Percentiles rank a stretch among this genome's conserved stretches.
These are phyloP conservation scores for Neonectria neomacrospora DNA, from an alignment of 2,329 filamentous ascomycete species.

Conservation along the genomic window DNA sequence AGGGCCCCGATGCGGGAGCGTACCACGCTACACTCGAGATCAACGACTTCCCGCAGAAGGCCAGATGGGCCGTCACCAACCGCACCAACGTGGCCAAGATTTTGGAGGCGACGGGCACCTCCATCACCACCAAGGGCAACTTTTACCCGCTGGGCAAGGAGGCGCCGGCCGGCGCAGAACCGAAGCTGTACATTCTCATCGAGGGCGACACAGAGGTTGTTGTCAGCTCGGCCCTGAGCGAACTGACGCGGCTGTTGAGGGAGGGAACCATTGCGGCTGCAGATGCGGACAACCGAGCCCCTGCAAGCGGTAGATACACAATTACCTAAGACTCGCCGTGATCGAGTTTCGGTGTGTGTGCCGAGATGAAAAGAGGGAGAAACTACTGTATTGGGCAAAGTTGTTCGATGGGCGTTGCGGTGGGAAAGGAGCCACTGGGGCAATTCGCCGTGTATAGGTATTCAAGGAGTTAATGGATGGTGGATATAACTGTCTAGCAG, in stretches of 20 bases:
- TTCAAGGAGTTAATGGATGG: slow-evolving; percentile 16
- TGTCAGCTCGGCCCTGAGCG: slow-evolving; percentile 89
- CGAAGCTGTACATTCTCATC: slow-evolving; percentile 98
- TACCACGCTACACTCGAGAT: slow-evolving; percentile 98
- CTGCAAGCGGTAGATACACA: slow-evolving; percentile 84
- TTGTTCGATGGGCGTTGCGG: slow-evolving; percentile 27
- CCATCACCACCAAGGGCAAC: slow-evolving; percentile 96
- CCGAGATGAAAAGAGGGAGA: not conserved
- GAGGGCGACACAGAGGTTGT: slow-evolving; percentile 96
- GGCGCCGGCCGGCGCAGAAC: slow-evolving; percentile 76
- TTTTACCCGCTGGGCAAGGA: slow-evolving; percentile 88
- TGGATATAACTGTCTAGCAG: slow-evolving; percentile 17
- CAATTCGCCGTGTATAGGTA: slow-evolving; percentile 9
- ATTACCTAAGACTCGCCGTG: slow-evolving; percentile 69
- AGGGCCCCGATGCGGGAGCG: slow-evolving; percentile 94
- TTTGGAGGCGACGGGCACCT: slow-evolving; percentile 91
- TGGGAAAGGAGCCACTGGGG: slow-evolving; percentile 13
- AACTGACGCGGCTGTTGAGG: slow-evolving; percentile 86
- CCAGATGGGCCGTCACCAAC: slow-evolving; percentile 98
- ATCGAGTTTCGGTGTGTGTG: not conserved
- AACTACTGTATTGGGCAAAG: slow-evolving; percentile 7
- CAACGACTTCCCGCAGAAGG: slow-evolving; percentile 99
- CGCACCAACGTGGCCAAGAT: slow-evolving; percentile 99
- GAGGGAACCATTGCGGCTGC: slow-evolving; percentile 91
- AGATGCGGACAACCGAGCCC: slow-evolving; percentile 84